These are phyloP conservation scores for Teratosphaeria viscida DNA, from an alignment of 2,329 filamentous ascomycete genomes.

Conservation along the genomic window DNA sequence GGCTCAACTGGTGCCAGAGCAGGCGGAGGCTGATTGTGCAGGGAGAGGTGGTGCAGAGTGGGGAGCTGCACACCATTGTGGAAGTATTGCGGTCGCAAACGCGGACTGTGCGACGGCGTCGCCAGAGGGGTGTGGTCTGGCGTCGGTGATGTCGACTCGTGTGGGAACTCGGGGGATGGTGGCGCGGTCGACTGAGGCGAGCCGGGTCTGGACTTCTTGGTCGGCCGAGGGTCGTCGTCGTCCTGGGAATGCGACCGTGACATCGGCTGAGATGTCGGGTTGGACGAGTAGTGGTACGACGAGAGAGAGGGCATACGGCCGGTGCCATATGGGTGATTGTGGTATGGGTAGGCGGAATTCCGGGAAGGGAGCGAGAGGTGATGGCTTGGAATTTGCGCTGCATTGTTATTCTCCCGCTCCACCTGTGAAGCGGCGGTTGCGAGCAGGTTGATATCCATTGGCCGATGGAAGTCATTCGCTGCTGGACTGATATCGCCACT, in stretches of 20 bases:
- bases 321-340: conserved; percentile 42
- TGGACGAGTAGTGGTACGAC: conserved; percentile 54
- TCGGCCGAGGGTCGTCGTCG: conserved; percentile 67
- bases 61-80: conserved; percentile 69
- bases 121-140: conserved; percentile 98
- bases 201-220: conserved; percentile 84
- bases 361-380: conserved; percentile 25
- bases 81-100: conserved; percentile 65
- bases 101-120: conserved; percentile 88
- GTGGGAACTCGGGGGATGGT: conserved; percentile 90
- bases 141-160: conserved; percentile 89
- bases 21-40: conserved; percentile 47
- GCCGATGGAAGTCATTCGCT: conserved; percentile 32
- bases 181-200: conserved; percentile 93
- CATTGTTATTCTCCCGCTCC: conserved; percentile 45
- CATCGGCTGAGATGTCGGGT: conserved; percentile 60
- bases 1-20: conserved; percentile 63
- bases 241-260: conserved; percentile 77
- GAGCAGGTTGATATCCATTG: conserved; percentile 56
- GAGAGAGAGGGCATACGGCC: conserved; percentile 65
- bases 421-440: conserved; percentile 59
- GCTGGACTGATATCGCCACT: conserved; percentile 37
- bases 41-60: conserved; percentile 63
- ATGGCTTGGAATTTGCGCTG: conserved; percentile 31
- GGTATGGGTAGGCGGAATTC: conserved; percentile 29